phyloP scores from a whole-genome alignment of 2,329 filamentous ascomycete species.

The Escovopsis sp. region DNA sequence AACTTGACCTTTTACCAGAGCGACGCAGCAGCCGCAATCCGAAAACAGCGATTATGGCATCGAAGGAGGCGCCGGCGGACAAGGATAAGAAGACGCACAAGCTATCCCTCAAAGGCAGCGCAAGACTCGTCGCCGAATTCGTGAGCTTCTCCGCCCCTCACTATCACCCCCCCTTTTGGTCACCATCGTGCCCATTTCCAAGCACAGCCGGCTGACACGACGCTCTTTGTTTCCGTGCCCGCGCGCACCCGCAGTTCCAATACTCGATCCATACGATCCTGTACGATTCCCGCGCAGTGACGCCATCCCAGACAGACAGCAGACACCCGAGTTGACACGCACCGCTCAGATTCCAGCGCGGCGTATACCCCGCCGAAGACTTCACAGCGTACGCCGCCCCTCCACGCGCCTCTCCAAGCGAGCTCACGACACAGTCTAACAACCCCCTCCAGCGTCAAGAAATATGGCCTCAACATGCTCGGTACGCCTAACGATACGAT shows the following conservation, averaged over 20 bases:
- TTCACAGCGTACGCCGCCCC: slow-evolving; percentile 60
- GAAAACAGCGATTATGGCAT: slow-evolving; percentile 13
- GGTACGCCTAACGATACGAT: slow-evolving; percentile 27
- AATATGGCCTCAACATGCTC: slow-evolving; percentile 98
- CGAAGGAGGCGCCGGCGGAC: slow-evolving; percentile 16
- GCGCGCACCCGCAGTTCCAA: slow-evolving; percentile 51
- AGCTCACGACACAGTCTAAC: neutral
- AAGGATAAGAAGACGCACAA: slow-evolving; percentile 77
- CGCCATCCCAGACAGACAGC: too few species aligned
- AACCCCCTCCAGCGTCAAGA: slow-evolving; percentile 54
- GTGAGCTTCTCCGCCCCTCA: slow-evolving; percentile 49
- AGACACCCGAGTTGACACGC: neutral
- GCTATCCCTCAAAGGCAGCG: slow-evolving; percentile 69
- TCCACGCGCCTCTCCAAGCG: too few species aligned
- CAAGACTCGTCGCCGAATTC: slow-evolving; percentile 89
- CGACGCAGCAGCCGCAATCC: slow-evolving; percentile 1
- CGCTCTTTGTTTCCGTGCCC: neutral
- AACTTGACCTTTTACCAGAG: neutral
- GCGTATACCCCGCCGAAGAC: slow-evolving; percentile 84
- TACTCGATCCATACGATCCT: slow-evolving; percentile 97
- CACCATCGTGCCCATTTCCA: neutral
- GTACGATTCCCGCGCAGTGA: slow-evolving; percentile 30
- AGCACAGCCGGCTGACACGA: slow-evolving; percentile 7
- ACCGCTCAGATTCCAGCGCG: slow-evolving; percentile 59
- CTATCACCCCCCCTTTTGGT: slow-evolving; percentile 17